A percentile compares a stretch with the other conserved stretches of the same genome.
Conservation (phyloP, 2,329 filamentous ascomycete genomes). For the Pseudopyrenochaeta lycopersici region DNA sequence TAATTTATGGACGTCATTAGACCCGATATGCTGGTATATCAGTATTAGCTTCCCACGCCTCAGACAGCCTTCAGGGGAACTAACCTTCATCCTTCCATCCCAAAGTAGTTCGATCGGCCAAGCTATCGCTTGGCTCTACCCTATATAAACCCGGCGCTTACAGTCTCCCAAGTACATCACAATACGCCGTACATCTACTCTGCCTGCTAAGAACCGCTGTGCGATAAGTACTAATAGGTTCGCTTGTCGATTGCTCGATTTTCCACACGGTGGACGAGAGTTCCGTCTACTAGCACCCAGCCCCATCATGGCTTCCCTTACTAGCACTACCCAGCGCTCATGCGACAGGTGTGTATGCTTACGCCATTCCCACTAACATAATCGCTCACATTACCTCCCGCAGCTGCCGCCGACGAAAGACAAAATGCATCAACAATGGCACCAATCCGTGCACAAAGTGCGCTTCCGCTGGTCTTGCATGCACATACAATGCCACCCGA, state of each 20-base stretch:
- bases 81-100: no score
- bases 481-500: constrained; percentile 71
- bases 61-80: no score
- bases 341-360: constrained; percentile 51
- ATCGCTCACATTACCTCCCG: constrained; percentile 13
- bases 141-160: no score
- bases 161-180: no score
- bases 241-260: constrained; percentile 32
- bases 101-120: no score
- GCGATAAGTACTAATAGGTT: constrained; percentile 39
- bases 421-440: constrained; percentile 61
- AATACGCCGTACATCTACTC: no score
- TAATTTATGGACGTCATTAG: no score
- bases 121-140: no score
- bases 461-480: no score
- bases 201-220: no score
- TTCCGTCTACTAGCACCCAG: constrained; percentile 25
- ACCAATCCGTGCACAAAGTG: constrained; percentile 67
- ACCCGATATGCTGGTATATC: no score
- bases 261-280: constrained; percentile 33
- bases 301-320: constrained; percentile 40
- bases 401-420: constrained; percentile 59
- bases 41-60: no score
- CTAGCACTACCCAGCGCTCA: constrained; percentile 50
- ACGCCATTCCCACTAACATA: constrained; percentile 8